Percentiles rank a stretch among this genome's conserved stretches.
phyloP scores from a whole-genome alignment of 495 filamentous ascomycete genomes.

The Tuber calosporum region DNA sequence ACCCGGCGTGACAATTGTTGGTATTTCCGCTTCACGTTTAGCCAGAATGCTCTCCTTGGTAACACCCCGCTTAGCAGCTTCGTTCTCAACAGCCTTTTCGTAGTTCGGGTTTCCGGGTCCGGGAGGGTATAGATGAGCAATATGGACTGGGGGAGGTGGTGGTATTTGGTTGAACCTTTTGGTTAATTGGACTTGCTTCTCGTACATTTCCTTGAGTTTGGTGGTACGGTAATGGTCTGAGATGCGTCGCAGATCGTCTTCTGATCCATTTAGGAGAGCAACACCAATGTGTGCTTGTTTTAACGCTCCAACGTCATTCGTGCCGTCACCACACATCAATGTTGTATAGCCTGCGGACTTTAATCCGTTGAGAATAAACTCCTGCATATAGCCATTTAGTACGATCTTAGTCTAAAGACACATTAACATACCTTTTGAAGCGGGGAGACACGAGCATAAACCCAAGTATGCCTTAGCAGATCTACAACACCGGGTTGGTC shows the following conservation, averaged over 20 bases:
- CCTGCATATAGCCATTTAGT: conserved; percentile 46
- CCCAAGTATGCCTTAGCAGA: conserved; percentile 84
- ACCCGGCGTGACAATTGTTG: conserved; percentile 61
- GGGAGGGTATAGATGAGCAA: conserved; percentile 91
- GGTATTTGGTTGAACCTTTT: conserved; percentile 82
- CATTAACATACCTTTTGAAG: conserved; percentile 69
- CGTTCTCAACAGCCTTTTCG: conserved; percentile 79
- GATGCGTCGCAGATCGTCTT: conserved; percentile 82
- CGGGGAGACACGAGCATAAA: conserved; percentile 94
- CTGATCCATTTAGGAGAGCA: conserved; percentile 88
- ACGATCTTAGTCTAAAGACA: conserved; percentile 6
- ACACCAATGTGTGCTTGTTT: conserved; percentile 98
- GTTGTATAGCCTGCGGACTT: conserved; percentile 97
- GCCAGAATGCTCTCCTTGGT: conserved; percentile 45
- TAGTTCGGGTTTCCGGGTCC: conserved; percentile 92
- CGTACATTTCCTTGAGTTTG: conserved; percentile 97
- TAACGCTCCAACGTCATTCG: conserved; percentile 94
- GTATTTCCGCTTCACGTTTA: conserved; percentile 46
- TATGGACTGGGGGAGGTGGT: conserved; percentile 79
- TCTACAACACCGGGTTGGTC: conserved; percentile 63
- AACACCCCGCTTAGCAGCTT: conserved; percentile 64
- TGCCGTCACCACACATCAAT: conserved; percentile 97
- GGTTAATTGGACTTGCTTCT: conserved; percentile 90
- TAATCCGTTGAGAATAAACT: conserved; percentile 80
- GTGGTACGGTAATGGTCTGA: conserved; percentile 85